Evolutionary conservation across 495 filamentous ascomycete genomes (phyloP).

Genomic region (Penicillium manginii): DNA sequence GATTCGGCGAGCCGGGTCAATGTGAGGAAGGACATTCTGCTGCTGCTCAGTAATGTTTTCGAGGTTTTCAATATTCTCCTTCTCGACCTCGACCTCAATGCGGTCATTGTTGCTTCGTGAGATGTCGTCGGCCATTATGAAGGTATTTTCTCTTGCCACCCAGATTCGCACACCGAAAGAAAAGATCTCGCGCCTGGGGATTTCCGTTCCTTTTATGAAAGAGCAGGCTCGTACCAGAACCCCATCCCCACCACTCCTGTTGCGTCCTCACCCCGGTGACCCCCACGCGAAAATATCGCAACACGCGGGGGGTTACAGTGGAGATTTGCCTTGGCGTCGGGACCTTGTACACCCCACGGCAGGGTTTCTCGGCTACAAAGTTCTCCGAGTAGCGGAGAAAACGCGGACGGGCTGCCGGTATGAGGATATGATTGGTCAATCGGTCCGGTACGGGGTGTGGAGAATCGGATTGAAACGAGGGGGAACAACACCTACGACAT

Average conservation of each 20-base stretch:
- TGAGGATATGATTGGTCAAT: slow-evolving; percentile 8
- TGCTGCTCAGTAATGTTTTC: slow-evolving; percentile 26
- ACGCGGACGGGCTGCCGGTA: not conserved
- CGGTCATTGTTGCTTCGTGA: slow-evolving; percentile 20
- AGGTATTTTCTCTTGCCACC: slow-evolving; percentile 8
- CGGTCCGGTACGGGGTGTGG: slow-evolving; percentile 12
- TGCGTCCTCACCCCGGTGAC: slow-evolving; percentile 18
- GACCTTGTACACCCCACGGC: slow-evolving; percentile 8
- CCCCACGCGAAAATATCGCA: slow-evolving; percentile 23
- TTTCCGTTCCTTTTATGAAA: slow-evolving; percentile 7
- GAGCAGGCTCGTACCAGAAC: not conserved
- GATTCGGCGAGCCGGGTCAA: slow-evolving; percentile 28
- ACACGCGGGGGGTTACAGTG: slow-evolving; percentile 22
- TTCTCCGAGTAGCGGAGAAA: slow-evolving; percentile 13
- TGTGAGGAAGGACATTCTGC: slow-evolving; percentile 19
- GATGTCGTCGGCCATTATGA: slow-evolving; percentile 28
- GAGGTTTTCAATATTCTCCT: slow-evolving; percentile 25
- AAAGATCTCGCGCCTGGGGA: slow-evolving; percentile 6
- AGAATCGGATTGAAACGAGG: slow-evolving; percentile 13
- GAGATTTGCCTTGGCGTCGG: slow-evolving; percentile 14
- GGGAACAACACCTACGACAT: not conserved
- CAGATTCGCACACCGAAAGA: slow-evolving; percentile 8
- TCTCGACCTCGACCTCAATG: slow-evolving; percentile 27
- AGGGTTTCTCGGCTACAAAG: slow-evolving; percentile 8
- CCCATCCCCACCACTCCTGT: slow-evolving; percentile 10